phyloP scores from a whole-genome alignment of 129 eudicot genomes.

The Apium graveolens region DNA sequence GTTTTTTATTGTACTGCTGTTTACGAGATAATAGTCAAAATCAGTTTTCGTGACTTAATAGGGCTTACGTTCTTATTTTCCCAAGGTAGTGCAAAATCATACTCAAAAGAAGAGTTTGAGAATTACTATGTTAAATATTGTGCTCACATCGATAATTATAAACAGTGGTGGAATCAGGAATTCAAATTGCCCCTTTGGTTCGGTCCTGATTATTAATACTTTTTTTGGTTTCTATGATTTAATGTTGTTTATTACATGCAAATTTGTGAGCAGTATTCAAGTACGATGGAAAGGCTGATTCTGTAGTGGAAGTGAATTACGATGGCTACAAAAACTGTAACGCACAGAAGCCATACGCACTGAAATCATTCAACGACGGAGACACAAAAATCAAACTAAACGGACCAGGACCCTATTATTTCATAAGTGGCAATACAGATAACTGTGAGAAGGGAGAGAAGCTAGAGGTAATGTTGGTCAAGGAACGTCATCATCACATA shows the following conservation, averaged over 20 bases:
- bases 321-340: conserved; percentile 44
- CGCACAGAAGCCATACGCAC: conserved; percentile 23
- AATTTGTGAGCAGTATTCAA: conserved; percentile 26
- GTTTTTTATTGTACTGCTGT: neutral
- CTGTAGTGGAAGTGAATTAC: conserved; percentile 42
- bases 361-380: conserved; percentile 32
- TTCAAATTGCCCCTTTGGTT: no score
- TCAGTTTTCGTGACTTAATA: neutral
- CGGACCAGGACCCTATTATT: conserved; percentile 45
- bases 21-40: neutral
- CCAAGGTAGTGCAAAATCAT: no score
- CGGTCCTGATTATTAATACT: no score
- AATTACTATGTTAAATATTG: no score
- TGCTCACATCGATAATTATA: no score
- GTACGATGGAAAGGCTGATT: conserved; percentile 38
- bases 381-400: conserved; percentile 26
- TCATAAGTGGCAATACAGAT: conserved; percentile 59
- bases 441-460: conserved; percentile 64
- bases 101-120: no score
- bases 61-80: no score
- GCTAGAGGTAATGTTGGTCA: conserved; percentile 36
- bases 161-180: no score
- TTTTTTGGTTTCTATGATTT: neutral
- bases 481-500: conserved; percentile 4
- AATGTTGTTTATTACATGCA: neutral